phyloP scores from a whole-genome alignment of 169 alveolate genomes.

The Plasmodium knowlesi region DNA sequence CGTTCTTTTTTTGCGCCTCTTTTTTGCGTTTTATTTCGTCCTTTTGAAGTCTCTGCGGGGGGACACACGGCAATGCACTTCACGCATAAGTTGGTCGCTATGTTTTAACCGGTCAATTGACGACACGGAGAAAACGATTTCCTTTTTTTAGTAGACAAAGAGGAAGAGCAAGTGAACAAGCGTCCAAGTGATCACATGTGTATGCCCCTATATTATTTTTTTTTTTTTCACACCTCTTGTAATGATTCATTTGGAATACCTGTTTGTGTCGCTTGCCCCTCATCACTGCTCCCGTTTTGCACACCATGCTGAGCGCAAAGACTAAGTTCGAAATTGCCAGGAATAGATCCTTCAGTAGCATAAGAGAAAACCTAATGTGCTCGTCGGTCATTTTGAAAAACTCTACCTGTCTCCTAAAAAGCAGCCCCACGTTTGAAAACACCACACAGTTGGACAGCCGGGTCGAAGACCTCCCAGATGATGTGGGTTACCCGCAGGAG shows the following conservation, averaged over 20 bases:
- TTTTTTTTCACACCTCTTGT: neutral
- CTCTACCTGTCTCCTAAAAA: neutral
- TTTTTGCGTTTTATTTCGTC: neutral
- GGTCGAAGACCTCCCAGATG: neutral
- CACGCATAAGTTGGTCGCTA: neutral
- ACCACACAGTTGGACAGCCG: neutral
- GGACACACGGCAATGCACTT: neutral
- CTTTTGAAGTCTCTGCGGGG: neutral
- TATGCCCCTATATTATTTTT: neutral
- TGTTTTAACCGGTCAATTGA: neutral
- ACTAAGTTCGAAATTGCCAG: conserved; percentile 57
- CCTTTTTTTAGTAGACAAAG: neutral
- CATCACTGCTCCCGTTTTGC: neutral
- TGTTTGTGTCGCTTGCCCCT: neutral
- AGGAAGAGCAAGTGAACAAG: neutral
- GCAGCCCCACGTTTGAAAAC: neutral
- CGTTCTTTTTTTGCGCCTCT: too few species aligned
- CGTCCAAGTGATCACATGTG: neutral
- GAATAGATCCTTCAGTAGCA: conserved; percentile 29
- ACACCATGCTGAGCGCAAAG: conserved; percentile 32
- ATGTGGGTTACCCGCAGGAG: neutral
- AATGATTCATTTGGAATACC: neutral
- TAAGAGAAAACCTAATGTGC: conserved; percentile 31
- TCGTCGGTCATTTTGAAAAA: conserved; percentile 42
- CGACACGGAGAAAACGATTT: neutral